phyloP scores from a whole-genome alignment of 2,329 filamentous ascomycete species.

The Kalmusia sp. region DNA sequence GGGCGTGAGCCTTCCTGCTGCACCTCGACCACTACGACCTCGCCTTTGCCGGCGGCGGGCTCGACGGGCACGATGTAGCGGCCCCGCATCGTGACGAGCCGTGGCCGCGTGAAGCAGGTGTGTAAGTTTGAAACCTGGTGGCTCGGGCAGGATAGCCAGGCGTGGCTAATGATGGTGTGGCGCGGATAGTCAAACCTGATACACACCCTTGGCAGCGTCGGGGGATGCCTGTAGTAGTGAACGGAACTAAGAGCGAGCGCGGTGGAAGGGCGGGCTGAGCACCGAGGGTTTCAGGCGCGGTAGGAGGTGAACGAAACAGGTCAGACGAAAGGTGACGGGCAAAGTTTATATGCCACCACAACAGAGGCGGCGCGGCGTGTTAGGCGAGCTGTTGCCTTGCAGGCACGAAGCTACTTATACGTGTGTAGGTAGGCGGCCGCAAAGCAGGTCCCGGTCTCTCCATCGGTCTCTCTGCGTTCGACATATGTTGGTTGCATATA shows the following conservation, averaged over 20 bases:
- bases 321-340: conserved; percentile 7
- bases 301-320: conserved; percentile 12
- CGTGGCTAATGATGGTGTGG: conserved; percentile 19
- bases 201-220: conserved; percentile 18
- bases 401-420: neutral
- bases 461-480: neutral
- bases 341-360: conserved; percentile 18
- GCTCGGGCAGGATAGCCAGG: conserved; percentile 15
- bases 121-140: conserved; percentile 18
- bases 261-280: conserved; percentile 12
- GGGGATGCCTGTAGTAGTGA: conserved; percentile 20
- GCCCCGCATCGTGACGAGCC: conserved; percentile 16
- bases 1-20: conserved; percentile 58
- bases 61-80: conserved; percentile 64
- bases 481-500: conserved; percentile 2
- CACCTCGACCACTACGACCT: conserved; percentile 68
- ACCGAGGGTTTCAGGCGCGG: conserved; percentile 22
- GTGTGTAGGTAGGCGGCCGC: neutral
- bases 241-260: conserved; percentile 1
- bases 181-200: conserved; percentile 14
- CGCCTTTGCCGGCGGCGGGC: conserved; percentile 59
- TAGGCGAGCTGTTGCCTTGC: conserved; percentile 13
- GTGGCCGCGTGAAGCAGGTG: conserved; percentile 13
- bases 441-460: conserved; percentile 4
- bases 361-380: conserved; percentile 8